Percentiles rank a stretch among this genome's conserved stretches.
phyloP scores from a whole-genome alignment of 192 early-diverging fungal species.

The Rhizophagus prolifer region DNA sequence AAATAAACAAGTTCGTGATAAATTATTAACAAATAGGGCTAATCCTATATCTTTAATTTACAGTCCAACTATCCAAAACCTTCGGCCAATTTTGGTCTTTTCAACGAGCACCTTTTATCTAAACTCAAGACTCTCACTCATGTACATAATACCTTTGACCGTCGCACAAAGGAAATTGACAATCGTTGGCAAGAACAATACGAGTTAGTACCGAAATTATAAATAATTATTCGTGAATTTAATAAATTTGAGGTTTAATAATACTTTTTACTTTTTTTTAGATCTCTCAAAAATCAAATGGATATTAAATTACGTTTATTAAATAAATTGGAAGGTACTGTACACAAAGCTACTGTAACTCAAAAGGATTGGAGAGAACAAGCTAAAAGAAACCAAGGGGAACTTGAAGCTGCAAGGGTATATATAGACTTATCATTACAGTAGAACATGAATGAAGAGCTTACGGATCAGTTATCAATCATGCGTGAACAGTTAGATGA shows the following conservation, averaged over 20 bases:
- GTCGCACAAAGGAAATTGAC: slow-evolving; percentile 40
- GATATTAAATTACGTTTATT: slow-evolving; percentile 39
- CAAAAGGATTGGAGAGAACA: slow-evolving; percentile 43
- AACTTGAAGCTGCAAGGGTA: slow-evolving; percentile 36
- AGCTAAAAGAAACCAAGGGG: slow-evolving; percentile 29
- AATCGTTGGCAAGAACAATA: slow-evolving; percentile 38
- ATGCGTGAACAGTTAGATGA: slow-evolving; percentile 23
- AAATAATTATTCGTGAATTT: neutral
- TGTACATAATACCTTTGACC: slow-evolving; percentile 39
- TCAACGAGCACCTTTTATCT: slow-evolving; percentile 38
- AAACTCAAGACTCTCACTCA: slow-evolving; percentile 41
- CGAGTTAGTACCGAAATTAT: slow-evolving; percentile 27
- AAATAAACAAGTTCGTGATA: slow-evolving; percentile 30
- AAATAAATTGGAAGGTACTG: slow-evolving; percentile 34
- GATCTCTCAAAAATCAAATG: slow-evolving; percentile 38
- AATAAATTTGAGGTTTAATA: neutral
- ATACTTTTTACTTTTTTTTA: slow-evolving; percentile 9
- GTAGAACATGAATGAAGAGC: slow-evolving; percentile 26
- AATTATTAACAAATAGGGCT: neutral
- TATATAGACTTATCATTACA: neutral
- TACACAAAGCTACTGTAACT: slow-evolving; percentile 32
- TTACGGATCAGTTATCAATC: slow-evolving; percentile 16
- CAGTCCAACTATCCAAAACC: slow-evolving; percentile 36
- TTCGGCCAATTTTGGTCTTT: slow-evolving; percentile 39
- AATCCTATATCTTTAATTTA: slow-evolving; percentile 2